phyloP scores from a whole-genome alignment of 345 rosid genomes.

The Nephelium lappaceum region DNA sequence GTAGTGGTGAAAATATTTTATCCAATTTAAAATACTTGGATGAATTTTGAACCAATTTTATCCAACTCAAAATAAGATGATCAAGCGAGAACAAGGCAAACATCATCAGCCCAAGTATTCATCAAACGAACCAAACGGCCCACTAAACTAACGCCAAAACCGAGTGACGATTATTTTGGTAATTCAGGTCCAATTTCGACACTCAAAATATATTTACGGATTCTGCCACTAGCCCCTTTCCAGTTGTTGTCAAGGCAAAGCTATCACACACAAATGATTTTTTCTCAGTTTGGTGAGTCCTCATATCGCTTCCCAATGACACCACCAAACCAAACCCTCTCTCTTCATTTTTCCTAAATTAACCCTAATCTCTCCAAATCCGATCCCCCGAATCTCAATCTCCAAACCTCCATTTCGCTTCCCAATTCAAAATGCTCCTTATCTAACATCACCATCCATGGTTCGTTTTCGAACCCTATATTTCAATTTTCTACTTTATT shows the following conservation, averaged over 20 bases:
- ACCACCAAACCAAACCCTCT: conserved; percentile 25
- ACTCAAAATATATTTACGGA: conserved; percentile 30
- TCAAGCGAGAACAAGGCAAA: too few relatives aligned
- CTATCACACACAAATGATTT: too few relatives aligned
- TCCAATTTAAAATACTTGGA: too few relatives aligned
- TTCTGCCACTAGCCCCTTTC: conserved; percentile 31
- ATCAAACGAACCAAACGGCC: too few relatives aligned
- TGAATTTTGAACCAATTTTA: too few relatives aligned
- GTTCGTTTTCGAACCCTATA: background rate
- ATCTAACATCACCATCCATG: background rate
- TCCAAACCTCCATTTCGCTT: background rate
- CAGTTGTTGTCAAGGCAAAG: conserved; percentile 16
- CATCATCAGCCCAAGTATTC: too few relatives aligned
- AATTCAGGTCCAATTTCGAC: conserved; percentile 1
- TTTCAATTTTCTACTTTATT: conserved; percentile 14
- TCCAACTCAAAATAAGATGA: too few relatives aligned
- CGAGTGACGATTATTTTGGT: background rate
- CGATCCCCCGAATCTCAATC: background rate
- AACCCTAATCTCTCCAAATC: conserved; percentile 25
- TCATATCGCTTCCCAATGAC: conserved; percentile 15
- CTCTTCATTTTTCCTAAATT: background rate
- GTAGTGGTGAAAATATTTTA: too few relatives aligned
- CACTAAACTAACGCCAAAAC: too few relatives aligned
- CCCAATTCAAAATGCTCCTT: conserved; percentile 3
- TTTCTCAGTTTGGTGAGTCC: conserved; percentile 18